Base-by-base conservation (phyloP, 2,329 filamentous ascomycete species). In the Fusarium sp. region DNA sequence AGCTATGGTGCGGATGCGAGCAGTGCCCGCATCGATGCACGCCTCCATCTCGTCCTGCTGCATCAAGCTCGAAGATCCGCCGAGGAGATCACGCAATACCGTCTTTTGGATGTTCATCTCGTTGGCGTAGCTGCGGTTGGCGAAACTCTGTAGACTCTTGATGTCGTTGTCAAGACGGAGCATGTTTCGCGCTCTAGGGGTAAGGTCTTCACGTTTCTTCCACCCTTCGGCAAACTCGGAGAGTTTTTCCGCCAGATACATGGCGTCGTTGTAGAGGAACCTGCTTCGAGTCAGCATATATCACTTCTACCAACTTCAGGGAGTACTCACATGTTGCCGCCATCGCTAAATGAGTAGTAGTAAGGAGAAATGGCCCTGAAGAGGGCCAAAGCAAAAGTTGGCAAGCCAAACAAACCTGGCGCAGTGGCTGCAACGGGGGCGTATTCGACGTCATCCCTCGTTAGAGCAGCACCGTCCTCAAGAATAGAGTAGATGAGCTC, bases 321-420 rank as follows among this genome's bases (percentile, higher is more conserved):
- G 18, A 27, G 10, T 20, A 71, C 88, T 79, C 82, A 92, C 91
- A 93, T 93, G 75, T 90, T 92, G 27, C 91, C 91, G 27, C 88
- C 89, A 16, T 84, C 83, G 42, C 90, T 86, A 16, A 89, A 85
- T 0, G 89, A 86, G 79, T 96, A 96, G 77, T 93, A 93, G 66
- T 93, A 89, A 1, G 92, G 90, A 6, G 93, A 93, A 3, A 94
- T 90, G 5, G 93, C 93, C 59, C 94, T 88, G 81, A 95, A 96
- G 83, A 95, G 90, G n/a, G 93, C 93, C 50, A 96, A 84, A 2
- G 92, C 87, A 20, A 94, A 88, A 1, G 91, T 93, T 2, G 94
- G 93, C 5, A 96, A 83, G 38, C 87, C 88, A 77, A 94, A 94
- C 0, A 96, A 85, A 0, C 91, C 93, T 9, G 89, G 85, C 1